Evolutionary conservation across 495 filamentous ascomycete genomes (phyloP), one percentile per base, ranked within the genome.

Genomic region (Talaromyces nanjingensis): DNA sequence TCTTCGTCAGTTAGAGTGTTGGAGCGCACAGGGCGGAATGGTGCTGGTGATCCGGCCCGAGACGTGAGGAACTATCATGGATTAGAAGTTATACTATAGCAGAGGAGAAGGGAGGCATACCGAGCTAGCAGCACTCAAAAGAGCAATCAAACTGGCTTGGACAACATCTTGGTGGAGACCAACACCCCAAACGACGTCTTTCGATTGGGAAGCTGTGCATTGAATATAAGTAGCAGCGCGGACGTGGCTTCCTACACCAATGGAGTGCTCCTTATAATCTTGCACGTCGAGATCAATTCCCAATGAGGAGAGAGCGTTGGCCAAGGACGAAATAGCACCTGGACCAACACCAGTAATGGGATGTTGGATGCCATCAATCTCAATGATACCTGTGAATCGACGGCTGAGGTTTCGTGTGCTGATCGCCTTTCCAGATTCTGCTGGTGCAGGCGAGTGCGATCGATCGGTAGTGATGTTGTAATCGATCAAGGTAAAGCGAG

Each of bases 231-330:
- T 92, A 16, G 91, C 93, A 45, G 92, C 93, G 81, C 94, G 96
- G 67, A 90, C 89, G 58, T 92, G 87, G 61, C 82, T 82, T 54
- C 91, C 89, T 11, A 81, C 77, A 63, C 91, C 92, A 67, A 98
- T 91, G 27, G 92, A 89, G 76, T 98, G 96, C 73, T 97, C 96
- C 77, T 96, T 97, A 75, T 98, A 98, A 71, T 97, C 91, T 56
- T 84, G 84, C 60, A 98, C 93, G 72, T 98, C 92, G 3, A 98
- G 80, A 68, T 97, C 89, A 52, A 98, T 87, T 33, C 91, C 91
- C n/a, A 98, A 78, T 7, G 82, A 80, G 56, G 84, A 81, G 25
- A 98, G 83, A 9, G 93, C 94, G 66, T 92, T 86, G 14, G 92
- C 91, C 66, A 98, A 76, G 45, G 89, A 90, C 1, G 92, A 97